Base-by-base conservation (phyloP, 345 rosid genomes). In the Syzygium jambos region DNA sequence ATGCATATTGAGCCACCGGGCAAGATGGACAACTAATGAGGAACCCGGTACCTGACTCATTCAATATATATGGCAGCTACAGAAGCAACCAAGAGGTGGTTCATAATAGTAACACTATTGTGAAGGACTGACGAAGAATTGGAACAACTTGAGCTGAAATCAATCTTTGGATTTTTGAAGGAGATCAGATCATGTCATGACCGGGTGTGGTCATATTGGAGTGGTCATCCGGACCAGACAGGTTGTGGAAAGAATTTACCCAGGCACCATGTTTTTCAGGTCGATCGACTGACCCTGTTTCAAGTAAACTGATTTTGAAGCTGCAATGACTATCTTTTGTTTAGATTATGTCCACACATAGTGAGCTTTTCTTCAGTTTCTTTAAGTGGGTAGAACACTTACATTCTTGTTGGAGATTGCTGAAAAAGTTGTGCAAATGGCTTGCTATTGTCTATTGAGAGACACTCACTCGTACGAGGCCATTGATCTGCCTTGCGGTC, bases 401-500 rank as follows among this genome's bases (percentile, higher is more conserved):
- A 14, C 34, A 9, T 73, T 73, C 43, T 22, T 25, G 65, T 57
- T 57, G 65, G 65, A 57, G 30, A 25, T 25, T 11, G 65, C 29
- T 57, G 65, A 57, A 57, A 25, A 11, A 5, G 29, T 25, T 25
- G 65, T 11, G 65, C 30, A 25, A 57, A 11, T 13, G 29, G 65
- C 29, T 57, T 57, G 0, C 27, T 25, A 23, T 57, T 57, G 65
- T 57, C 65, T 57, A 57, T 57, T 57, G 11, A 25, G 29, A 25
- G 29, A 57, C 27, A 29, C 65, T 25, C 27, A 14, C 30, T 57
- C 11, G 30, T 25, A 57, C 29, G 15, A 10, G 85, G 95, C 89
- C n/a, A 94, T 90, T 88, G 95, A 88, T 93, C 92, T 97, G 90
- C 99, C 99, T 23, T 96, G 98, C 89, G 84, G 86, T 57, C 99